Evolutionary conservation across 306 rosid genomes (phyloP).

Genomic region (Ormosia emarginata): DNA sequence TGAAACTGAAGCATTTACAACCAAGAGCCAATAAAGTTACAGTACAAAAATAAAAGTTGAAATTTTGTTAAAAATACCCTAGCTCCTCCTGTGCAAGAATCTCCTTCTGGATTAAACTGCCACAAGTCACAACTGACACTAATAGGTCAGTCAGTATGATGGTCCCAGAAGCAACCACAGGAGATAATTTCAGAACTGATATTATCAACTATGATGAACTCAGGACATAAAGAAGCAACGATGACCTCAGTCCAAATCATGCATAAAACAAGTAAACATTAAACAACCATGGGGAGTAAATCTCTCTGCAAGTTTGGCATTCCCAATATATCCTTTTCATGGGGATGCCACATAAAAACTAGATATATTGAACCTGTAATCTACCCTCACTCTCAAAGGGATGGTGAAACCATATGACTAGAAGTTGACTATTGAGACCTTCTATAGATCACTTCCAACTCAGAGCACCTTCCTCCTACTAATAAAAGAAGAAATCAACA

Average conservation of each 20-base stretch:
- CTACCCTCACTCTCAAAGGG: background rate
- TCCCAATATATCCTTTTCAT: background rate
- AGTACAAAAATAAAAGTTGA: background rate
- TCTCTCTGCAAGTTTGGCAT: background rate
- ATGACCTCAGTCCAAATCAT: background rate
- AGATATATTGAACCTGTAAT: background rate
- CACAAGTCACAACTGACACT: background rate
- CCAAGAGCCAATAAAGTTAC: slow-evolving; percentile 5
- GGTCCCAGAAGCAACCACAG: background rate
- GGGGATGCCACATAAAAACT: background rate
- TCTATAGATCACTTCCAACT: background rate
- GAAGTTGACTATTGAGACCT: slow-evolving; percentile 1
- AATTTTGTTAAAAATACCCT: background rate
- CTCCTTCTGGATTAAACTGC: background rate
- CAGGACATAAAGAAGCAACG: background rate
- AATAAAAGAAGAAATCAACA: background rate
- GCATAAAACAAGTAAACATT: background rate
- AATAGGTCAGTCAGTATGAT: background rate
- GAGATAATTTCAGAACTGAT: background rate
- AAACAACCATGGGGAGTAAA: slow-evolving; percentile 3
- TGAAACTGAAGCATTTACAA: slow-evolving; percentile 13
- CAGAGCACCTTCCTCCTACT: background rate
- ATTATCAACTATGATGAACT: slow-evolving; percentile 2
- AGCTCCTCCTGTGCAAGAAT: background rate
- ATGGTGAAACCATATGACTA: background rate